Evolutionary conservation across 331 rosid species (phyloP).

Genomic region (Pyracantha coccinea): DNA sequence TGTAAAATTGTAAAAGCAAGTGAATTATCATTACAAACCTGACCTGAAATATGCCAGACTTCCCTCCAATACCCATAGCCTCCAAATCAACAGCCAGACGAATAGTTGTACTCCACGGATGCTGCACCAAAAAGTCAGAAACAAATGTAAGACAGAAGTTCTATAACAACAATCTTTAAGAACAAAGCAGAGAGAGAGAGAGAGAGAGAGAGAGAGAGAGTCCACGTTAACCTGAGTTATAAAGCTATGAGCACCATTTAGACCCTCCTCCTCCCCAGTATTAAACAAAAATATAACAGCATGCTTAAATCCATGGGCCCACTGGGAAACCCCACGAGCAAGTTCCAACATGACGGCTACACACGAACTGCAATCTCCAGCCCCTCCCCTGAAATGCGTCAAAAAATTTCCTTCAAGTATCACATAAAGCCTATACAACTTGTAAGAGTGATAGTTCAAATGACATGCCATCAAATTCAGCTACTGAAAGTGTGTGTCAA

Average conservation of each 20-base stretch:
- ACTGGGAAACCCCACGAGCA: conserved; percentile 94
- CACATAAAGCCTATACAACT: not conserved
- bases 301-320: conserved; percentile 91
- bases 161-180: not conserved
- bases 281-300: conserved; percentile 84
- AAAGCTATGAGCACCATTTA: conserved; percentile 96
- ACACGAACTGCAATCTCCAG: conserved; percentile 98
- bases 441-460: not conserved
- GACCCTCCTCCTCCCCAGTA: conserved; percentile 98
- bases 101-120: conserved; percentile 76
- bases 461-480: not conserved
- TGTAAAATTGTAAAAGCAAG: not conserved
- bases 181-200: not conserved
- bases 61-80: conserved; percentile 99
- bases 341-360: conserved; percentile 91
- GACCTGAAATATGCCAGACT: conserved; percentile 91
- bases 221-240: conserved; percentile 66
- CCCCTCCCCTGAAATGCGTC: conserved; percentile 74
- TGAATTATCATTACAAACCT: conserved; percentile 19
- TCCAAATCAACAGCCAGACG: conserved; percentile 87
- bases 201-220: not conserved
- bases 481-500: not conserved
- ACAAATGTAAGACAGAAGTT: not conserved
- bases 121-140: conserved; percentile 49
- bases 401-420: not conserved